These are phyloP conservation scores for Calonectria fujianensis DNA, from an alignment of 2,329 filamentous ascomycete genomes.

Conservation along the genomic window DNA sequence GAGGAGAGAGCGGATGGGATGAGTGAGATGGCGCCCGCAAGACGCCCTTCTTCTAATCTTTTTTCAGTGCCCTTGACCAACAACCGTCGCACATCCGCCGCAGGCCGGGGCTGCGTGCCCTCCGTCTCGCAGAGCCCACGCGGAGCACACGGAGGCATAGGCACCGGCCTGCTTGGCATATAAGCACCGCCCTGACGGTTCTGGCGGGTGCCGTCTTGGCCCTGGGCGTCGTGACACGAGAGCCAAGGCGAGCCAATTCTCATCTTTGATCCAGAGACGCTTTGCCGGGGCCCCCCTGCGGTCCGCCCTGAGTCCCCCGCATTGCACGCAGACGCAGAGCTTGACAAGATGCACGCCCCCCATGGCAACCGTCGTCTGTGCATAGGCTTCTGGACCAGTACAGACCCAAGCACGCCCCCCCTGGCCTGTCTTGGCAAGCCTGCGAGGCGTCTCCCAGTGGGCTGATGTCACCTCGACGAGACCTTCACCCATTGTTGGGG, in stretches of 20 bases:
- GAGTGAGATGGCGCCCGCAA: constrained; percentile 19
- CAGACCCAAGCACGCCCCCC: background rate
- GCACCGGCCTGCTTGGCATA: background rate
- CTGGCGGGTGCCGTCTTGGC: constrained; percentile 31
- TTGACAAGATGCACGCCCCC: background rate
- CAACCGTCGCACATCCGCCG: constrained; percentile 2
- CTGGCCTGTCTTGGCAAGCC: background rate
- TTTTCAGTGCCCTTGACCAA: background rate
- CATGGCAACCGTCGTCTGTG: constrained; percentile 1
- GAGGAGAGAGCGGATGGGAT: background rate
- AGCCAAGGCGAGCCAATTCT: constrained; percentile 10
- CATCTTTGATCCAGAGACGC: constrained; percentile 18
- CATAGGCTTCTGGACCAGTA: constrained; percentile 3
- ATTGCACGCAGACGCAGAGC: constrained; percentile 15
- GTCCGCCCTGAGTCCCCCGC: constrained; percentile 29
- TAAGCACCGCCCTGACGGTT: constrained; percentile 18
- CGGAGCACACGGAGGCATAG: background rate
- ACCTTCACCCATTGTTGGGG: constrained; percentile 8
- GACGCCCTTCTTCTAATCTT: background rate
- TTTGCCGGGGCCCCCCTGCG: constrained; percentile 20
- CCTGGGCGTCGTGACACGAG: constrained; percentile 21
- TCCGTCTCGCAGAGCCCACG: background rate
- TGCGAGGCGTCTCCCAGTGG: constrained; percentile 18
- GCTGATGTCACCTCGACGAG: constrained; percentile 26
- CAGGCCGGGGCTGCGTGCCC: background rate